Evolutionary conservation across 495 filamentous ascomycete genomes (phyloP).

Genomic region (Daldinia concentrica): DNA sequence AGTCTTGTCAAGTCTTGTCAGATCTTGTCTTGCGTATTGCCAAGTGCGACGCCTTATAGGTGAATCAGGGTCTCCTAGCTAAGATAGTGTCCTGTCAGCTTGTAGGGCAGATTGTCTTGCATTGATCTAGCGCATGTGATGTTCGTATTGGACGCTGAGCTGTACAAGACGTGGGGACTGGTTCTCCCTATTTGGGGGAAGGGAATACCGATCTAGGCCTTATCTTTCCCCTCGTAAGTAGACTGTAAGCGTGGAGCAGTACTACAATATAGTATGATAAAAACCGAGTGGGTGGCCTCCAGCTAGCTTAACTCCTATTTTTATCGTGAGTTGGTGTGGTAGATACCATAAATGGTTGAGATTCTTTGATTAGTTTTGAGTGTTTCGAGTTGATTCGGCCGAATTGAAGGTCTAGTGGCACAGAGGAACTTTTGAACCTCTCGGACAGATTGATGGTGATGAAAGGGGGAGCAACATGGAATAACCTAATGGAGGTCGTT

Average conservation of each 20-base stretch:
- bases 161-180: constrained; percentile 24
- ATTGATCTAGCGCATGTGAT: constrained; percentile 33
- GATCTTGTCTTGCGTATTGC: constrained; percentile 25
- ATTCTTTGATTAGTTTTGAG: neutral
- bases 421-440: neutral
- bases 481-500: neutral
- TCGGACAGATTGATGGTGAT: constrained; percentile 1
- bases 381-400: constrained; percentile 13
- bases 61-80: constrained; percentile 16
- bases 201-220: constrained; percentile 23
- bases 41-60: constrained; percentile 23
- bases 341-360: neutral
- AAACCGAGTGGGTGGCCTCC: constrained; percentile 18
- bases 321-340: constrained; percentile 3
- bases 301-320: constrained; percentile 27
- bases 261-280: constrained; percentile 26
- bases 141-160: constrained; percentile 33
- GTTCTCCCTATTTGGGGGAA: constrained; percentile 25
- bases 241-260: constrained; percentile 8
- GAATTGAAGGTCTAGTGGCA: constrained; percentile 7
- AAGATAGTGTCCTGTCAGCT: constrained; percentile 30
- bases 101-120: constrained; percentile 19
- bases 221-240: constrained; percentile 26
- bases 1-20: neutral
- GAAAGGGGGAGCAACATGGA: neutral